A percentile compares a stretch with the other conserved stretches of the same genome.
These are phyloP conservation scores for Acanthamoeba sp. DNA, from an alignment of 208 protist genomes.

Conservation along the genomic window DNA sequence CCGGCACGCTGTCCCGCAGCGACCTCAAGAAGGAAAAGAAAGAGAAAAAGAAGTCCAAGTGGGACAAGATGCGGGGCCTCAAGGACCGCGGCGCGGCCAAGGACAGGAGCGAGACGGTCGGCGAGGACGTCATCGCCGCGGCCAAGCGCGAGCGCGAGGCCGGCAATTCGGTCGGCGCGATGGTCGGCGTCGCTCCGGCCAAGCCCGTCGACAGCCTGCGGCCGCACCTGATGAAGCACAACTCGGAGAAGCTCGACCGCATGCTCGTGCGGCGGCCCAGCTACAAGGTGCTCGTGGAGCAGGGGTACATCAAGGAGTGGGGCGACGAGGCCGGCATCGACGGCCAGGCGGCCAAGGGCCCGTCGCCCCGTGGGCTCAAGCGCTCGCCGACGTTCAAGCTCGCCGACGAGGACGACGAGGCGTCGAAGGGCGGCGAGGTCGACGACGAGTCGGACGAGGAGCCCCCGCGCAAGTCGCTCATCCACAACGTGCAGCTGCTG, in stretches of 20 bases:
- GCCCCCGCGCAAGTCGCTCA: background rate
- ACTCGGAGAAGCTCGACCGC: constrained; percentile 36
- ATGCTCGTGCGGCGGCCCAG: constrained; percentile 25
- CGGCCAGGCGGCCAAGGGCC: background rate
- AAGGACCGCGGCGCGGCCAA: background rate
- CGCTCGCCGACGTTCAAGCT: constrained; percentile 13
- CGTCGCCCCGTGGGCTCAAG: background rate
- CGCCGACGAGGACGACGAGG: background rate
- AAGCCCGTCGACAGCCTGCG: background rate
- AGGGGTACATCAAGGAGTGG: constrained; percentile 37
- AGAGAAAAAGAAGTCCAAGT: background rate
- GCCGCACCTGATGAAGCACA: constrained; percentile 34
- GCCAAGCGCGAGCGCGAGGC: constrained; percentile 7
- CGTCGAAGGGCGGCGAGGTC: background rate
- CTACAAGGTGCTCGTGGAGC: constrained; percentile 8
- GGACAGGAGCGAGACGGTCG: constrained; percentile 5
- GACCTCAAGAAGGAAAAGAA: background rate
- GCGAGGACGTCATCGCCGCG: constrained; percentile 18
- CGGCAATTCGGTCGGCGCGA: background rate
- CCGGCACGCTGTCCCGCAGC: background rate
- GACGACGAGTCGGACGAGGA: background rate
- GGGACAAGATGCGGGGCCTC: constrained; percentile 4
- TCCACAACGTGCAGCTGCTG: constrained; percentile 1
- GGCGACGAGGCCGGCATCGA: background rate
- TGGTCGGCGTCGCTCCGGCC: no score